Base-by-base conservation (phyloP, 2,329 filamentous ascomycete genomes). In the Diaporthe sp. region DNA sequence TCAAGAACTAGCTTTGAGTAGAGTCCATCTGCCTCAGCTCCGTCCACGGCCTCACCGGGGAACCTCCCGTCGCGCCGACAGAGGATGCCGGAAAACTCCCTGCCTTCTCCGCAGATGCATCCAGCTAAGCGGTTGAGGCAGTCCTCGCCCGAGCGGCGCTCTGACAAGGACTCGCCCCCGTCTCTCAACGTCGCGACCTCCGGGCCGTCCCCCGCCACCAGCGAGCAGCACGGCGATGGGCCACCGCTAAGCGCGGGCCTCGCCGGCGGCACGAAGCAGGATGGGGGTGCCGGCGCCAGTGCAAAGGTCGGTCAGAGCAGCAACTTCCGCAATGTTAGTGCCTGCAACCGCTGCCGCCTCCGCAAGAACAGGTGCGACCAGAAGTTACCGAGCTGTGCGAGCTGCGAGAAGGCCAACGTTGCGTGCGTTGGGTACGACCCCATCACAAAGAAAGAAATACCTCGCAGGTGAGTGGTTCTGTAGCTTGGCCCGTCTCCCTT, bases 341-440 rank as follows among this genome's bases (percentile, higher is more conserved):
- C 96, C 74, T 98, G 96, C 85, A 98, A 98, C 86, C 92, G 95
- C 55, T 98, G 96, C 84, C 91, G 96, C 61, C 86, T 97, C 83
- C 91, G 96, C 81, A 98, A 98, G 88, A 98, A 98, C 83, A 90
- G 95, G 72, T 98, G 96, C 85, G 96, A 98, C 85, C 96, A 98
- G 88, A 93, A 94, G 78, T 89, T 98, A 77, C 96, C 96, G 12
- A 95, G 94, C 80, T 98, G 96, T 84, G 93, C 94, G 57, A 95
- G 94, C 79, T 98, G 96, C 85, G 95, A 96, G 83, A 98, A 98
- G 86, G 96, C 94, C n/a, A 90, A 91, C 75, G 94, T 97, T 61
- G 93, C 94, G 79, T 98, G 97, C 83, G 95, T 98, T 70, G 96
- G 96, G 77, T 98, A 98, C 84, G 96, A 98, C 83, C 96, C 96